Conservation (phyloP, 106 monocot species). For the Acorus gramineus region DNA sequence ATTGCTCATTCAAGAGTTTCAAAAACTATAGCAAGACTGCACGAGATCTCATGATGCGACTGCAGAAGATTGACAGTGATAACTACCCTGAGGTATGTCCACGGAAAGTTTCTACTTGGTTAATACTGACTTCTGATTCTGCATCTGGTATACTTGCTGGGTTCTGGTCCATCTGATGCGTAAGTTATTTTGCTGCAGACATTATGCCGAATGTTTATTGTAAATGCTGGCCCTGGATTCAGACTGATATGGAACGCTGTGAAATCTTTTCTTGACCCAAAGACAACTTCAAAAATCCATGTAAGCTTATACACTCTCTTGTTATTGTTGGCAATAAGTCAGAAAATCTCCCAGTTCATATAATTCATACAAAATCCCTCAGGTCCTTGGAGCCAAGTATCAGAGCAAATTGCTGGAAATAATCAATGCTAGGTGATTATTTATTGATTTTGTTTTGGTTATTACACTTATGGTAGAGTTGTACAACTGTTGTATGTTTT, state of each 20-base stretch:
- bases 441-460: background rate
- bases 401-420: slow-evolving; percentile 86
- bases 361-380: slow-evolving; percentile 1
- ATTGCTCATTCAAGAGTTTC: too few relatives aligned
- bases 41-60: slow-evolving; percentile 15
- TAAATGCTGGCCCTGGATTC: slow-evolving; percentile 32
- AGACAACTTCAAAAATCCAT: slow-evolving; percentile 33
- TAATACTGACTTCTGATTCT: too few relatives aligned
- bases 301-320: slow-evolving; percentile 5
- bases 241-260: slow-evolving; percentile 29
- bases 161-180: too few relatives aligned
- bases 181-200: slow-evolving; percentile 5
- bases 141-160: too few relatives aligned
- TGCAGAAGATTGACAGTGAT: slow-evolving; percentile 27
- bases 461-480: background rate
- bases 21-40: slow-evolving; percentile 25
- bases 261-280: slow-evolving; percentile 28
- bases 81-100: slow-evolving; percentile 25
- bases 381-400: slow-evolving; percentile 93
- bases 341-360: background rate
- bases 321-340: background rate
- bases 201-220: slow-evolving; percentile 21
- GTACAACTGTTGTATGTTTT: background rate
- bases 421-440: slow-evolving; percentile 64
- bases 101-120: background rate